Evolutionary conservation across 108 stramenopile species (phyloP).

Genomic region (Skeletonema potamos): DNA sequence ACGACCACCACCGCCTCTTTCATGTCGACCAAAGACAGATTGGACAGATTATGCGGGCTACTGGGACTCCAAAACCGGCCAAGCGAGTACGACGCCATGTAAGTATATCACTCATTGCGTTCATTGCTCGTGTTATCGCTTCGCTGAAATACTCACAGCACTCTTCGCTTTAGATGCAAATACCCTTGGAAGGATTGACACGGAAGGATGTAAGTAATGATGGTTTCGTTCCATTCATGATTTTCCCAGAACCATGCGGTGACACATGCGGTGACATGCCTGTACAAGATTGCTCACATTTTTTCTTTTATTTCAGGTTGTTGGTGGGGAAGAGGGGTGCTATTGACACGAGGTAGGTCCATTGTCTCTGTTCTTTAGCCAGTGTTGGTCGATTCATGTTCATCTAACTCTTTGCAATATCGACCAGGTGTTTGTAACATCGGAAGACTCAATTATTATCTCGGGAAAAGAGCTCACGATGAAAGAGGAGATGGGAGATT

Average conservation of each 20-base stretch:
- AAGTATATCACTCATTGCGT: neutral
- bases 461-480: slow-evolving; percentile 15
- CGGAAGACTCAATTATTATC: slow-evolving; percentile 30
- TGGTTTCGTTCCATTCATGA: too few relatives aligned
- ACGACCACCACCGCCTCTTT: slow-evolving; percentile 14
- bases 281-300: too few relatives aligned
- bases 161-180: neutral
- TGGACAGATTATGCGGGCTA: slow-evolving; percentile 25
- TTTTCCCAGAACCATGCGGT: too few relatives aligned
- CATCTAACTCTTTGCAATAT: neutral
- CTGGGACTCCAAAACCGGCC: slow-evolving; percentile 30
- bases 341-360: slow-evolving; percentile 31
- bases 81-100: slow-evolving; percentile 6
- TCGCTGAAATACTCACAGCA: neutral
- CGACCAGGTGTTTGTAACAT: slow-evolving; percentile 12
- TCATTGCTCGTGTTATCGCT: neutral
- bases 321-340: slow-evolving; percentile 35
- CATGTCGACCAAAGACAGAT: slow-evolving; percentile 19
- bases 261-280: too few relatives aligned
- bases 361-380: neutral
- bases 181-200: slow-evolving; percentile 24
- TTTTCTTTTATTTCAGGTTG: neutral
- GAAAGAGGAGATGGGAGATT: slow-evolving; percentile 13
- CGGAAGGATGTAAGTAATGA: slow-evolving; percentile 35
- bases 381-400: neutral